Percentiles rank a stretch among this genome's conserved stretches.
These are phyloP conservation scores for Arthroderma sp. DNA, from an alignment of 2,329 filamentous ascomycete species.

Conservation along the genomic window DNA sequence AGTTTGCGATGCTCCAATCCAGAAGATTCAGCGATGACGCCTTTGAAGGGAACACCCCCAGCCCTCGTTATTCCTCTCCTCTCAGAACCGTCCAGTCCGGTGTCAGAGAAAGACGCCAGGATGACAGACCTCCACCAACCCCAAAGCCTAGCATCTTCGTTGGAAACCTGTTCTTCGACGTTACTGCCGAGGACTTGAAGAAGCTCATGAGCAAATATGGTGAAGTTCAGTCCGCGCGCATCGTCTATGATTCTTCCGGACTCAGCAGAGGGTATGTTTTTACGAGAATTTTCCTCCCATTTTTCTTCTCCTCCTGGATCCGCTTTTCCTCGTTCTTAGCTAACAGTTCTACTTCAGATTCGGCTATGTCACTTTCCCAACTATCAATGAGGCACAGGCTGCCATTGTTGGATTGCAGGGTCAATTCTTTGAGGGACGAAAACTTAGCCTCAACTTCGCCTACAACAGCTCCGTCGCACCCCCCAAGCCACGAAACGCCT, in stretches of 20 bases:
- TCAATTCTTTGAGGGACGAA: slow-evolving; percentile 50
- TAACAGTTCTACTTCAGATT: slow-evolving; percentile 37
- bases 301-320: neutral
- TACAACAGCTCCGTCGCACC: slow-evolving; percentile 13
- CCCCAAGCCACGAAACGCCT: slow-evolving; percentile 2
- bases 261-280: slow-evolving; percentile 52
- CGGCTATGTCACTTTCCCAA: slow-evolving; percentile 51
- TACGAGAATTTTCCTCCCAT: neutral
- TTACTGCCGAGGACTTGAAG: slow-evolving; percentile 47
- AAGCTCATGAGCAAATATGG: slow-evolving; percentile 49
- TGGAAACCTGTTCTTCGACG: slow-evolving; percentile 58
- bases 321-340: neutral
- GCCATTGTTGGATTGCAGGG: slow-evolving; percentile 48
- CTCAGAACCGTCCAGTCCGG: too few relatives aligned
- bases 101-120: too few relatives aligned
- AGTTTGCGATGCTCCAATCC: too few relatives aligned
- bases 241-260: slow-evolving; percentile 49
- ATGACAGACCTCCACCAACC: neutral
- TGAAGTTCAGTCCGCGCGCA: slow-evolving; percentile 36
- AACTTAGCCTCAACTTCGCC: slow-evolving; percentile 50
- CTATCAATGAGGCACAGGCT: slow-evolving; percentile 37
- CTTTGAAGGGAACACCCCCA: too few relatives aligned
- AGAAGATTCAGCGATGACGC: too few relatives aligned
- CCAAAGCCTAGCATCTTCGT: slow-evolving; percentile 45
- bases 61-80: too few relatives aligned